These are phyloP conservation scores for Aspergillus felis DNA, from an alignment of 2,329 filamentous ascomycete genomes.

Conservation along the genomic window DNA sequence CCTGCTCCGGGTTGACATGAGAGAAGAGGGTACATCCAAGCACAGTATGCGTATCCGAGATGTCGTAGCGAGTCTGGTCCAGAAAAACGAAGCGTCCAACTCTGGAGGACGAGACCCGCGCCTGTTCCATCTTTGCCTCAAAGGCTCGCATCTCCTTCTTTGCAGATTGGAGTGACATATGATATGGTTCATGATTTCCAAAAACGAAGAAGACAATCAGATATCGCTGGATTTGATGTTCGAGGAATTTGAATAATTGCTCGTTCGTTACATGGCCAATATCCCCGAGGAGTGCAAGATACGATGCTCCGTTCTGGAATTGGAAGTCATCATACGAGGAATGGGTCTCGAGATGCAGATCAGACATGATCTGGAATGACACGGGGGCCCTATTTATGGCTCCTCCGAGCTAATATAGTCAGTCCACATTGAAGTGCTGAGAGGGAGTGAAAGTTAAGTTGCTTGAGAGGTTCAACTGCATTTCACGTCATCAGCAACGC, in stretches of 20 bases:
- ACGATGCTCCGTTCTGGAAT: slow-evolving; percentile 43
- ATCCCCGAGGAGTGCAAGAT: slow-evolving; percentile 52
- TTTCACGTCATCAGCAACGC: too few species aligned
- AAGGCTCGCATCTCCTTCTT: slow-evolving; percentile 14
- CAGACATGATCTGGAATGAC: slow-evolving; percentile 46
- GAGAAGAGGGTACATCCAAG: slow-evolving; percentile 50
- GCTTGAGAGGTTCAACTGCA: too few species aligned
- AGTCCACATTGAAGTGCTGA: too few species aligned
- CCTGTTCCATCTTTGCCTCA: slow-evolving; percentile 9
- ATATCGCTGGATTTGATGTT: slow-evolving; percentile 44
- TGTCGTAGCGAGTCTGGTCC: slow-evolving; percentile 31
- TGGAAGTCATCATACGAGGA: slow-evolving; percentile 45
- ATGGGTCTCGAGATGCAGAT: slow-evolving; percentile 51
- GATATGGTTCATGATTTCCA: slow-evolving; percentile 53
- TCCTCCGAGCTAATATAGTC: too few species aligned
- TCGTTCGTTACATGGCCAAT: slow-evolving; percentile 42
- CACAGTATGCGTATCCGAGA: slow-evolving; percentile 29
- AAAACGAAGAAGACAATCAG: slow-evolving; percentile 46
- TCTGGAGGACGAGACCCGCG: not conserved
- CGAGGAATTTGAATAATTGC: slow-evolving; percentile 41
- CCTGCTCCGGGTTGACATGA: slow-evolving; percentile 32
- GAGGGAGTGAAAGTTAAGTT: too few species aligned
- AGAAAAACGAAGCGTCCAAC: slow-evolving; percentile 33
- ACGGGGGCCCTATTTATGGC: too few species aligned
- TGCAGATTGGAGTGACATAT: slow-evolving; percentile 4